Evolutionary conservation across 2,329 filamentous ascomycete genomes (phyloP).

Genomic region (Colletotrichum scovillei): DNA sequence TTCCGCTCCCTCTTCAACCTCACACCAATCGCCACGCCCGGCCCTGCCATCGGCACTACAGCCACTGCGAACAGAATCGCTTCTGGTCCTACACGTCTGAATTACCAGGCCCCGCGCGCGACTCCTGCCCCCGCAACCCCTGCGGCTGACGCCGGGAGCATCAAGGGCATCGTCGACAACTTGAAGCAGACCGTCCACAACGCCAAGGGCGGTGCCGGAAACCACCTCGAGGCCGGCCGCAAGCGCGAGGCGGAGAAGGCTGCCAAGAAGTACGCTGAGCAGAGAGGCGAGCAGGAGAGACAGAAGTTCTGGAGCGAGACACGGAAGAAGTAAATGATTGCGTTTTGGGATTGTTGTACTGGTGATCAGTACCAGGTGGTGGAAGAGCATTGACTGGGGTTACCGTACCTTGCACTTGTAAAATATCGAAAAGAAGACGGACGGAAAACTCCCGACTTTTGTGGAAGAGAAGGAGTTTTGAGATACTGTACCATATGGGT

Average conservation of each 20-base stretch:
- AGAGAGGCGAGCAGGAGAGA: slow-evolving; percentile 48
- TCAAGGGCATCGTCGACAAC: slow-evolving; percentile 47
- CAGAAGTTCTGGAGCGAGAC: slow-evolving; percentile 45
- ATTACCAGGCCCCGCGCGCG: slow-evolving; percentile 48
- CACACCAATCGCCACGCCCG: slow-evolving; percentile 24
- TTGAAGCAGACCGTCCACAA: slow-evolving; percentile 52
- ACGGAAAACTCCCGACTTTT: background rate
- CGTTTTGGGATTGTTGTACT: background rate
- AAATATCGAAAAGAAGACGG: background rate
- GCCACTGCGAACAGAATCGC: background rate
- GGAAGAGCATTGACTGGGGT: background rate
- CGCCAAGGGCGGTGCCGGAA: slow-evolving; percentile 45
- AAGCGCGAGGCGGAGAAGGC: slow-evolving; percentile 49
- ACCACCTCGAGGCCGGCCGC: slow-evolving; percentile 43
- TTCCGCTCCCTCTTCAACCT: slow-evolving; percentile 54
- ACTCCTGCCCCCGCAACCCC: background rate
- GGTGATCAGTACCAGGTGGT: background rate
- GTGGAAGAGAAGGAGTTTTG: background rate
- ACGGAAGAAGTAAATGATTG: slow-evolving; percentile 37
- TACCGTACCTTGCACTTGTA: background rate
- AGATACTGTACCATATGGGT: slow-evolving; percentile 27
- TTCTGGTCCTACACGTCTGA: slow-evolving; percentile 8
- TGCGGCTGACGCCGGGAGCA: slow-evolving; percentile 42
- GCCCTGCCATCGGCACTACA: slow-evolving; percentile 26
- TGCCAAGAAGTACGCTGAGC: slow-evolving; percentile 49